Conservation (phyloP, 2,329 filamentous ascomycete species). For the Botrytis paeoniae region DNA sequence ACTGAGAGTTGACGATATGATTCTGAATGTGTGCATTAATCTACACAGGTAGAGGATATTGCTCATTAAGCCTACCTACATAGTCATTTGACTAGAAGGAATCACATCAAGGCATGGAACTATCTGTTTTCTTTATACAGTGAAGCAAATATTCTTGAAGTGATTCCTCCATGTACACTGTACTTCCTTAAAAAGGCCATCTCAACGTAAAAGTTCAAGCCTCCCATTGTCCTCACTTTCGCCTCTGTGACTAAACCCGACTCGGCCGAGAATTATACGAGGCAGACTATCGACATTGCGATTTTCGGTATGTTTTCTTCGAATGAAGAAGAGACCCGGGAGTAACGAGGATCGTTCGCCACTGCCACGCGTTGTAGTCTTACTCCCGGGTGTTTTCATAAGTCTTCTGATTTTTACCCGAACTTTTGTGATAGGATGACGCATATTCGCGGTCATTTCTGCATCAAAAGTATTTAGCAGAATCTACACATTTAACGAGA, state of each 20-base stretch:
- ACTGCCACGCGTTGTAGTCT: neutral
- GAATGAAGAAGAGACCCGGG: neutral
- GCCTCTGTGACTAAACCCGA: neutral
- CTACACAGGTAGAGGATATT: neutral
- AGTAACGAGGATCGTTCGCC: neutral
- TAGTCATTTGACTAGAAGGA: neutral
- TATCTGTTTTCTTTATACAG: neutral
- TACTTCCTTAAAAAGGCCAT: fast-evolving
- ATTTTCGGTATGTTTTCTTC: too few species aligned
- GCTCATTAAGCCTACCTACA: neutral
- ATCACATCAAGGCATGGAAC: neutral
- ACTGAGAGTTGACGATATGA: neutral
- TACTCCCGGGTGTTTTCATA: neutral
- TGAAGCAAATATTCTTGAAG: neutral
- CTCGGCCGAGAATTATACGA: neutral
- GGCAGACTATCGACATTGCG: neutral
- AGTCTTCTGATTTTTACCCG: neutral
- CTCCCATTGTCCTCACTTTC: neutral
- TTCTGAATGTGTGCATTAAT: neutral
- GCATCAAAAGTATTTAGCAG: neutral
- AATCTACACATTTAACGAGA: neutral
- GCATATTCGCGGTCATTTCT: neutral
- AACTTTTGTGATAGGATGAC: neutral
- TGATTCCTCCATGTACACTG: neutral
- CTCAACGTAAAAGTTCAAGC: neutral